Base-by-base conservation (phyloP, 495 filamentous ascomycete genomes). In the Letharia lupina region DNA sequence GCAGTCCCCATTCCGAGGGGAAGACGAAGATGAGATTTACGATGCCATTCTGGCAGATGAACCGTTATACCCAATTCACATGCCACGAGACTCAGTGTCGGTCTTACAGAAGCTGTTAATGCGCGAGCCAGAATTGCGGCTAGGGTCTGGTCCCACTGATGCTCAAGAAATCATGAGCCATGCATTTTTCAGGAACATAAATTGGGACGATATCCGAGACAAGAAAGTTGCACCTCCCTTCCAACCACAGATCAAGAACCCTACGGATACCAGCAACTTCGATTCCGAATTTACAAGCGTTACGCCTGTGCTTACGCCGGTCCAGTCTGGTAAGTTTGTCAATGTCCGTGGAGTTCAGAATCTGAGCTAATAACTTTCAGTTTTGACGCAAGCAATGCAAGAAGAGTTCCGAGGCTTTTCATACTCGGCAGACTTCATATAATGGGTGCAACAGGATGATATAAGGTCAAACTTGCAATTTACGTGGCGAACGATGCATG, bases 381-480 rank as follows among this genome's bases (percentile, higher is more conserved):
- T 99, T 39, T 85, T 99, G 60, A 94, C 95, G 13, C 93, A 97
- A 81, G 89, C 91, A 28, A 98, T 98, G 95, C 94, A 99, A 79
- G 94, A 99, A 80, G 92, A 99, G 76, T 99, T 99, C 90, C 88
- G 94, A 58, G 94, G 94, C 68, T 99, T 99, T 82, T 98, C 95
- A 16, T 99, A 99, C 72, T 89, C 87, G 44, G 88, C 89, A 42
- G 88, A 91, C 73, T 91, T 90, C 68, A 73, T 77, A 47, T 81
- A 69, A 78, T 31, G 23, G 16, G n/a, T 3, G 35, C n/a, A 35
- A 33, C 12, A 52, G 50, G 65, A 40, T 40, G 50, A 20, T 37
- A 8, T 44, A 23, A 52, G 47, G 33, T 35, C 20, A 33, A 45
- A 57, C 18, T 60, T 59, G 54, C 63, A 57, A 56, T 65, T 10